Conservation (phyloP, 805 yeast genomes). For the Jamesozyma rosinii region DNA sequence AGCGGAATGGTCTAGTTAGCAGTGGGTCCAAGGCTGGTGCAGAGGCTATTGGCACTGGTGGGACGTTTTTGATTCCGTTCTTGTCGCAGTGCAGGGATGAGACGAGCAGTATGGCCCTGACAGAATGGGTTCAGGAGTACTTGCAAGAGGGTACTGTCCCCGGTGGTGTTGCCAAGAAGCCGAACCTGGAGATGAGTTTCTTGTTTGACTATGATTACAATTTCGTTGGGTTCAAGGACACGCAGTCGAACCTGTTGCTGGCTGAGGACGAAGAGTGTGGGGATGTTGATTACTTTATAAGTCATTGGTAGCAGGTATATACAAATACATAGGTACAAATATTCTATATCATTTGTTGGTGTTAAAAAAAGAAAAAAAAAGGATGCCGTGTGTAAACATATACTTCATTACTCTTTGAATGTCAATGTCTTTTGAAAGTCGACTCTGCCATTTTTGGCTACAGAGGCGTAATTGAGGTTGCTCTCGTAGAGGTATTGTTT, state of each 20-base stretch:
- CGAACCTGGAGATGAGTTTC: conserved; percentile 3
- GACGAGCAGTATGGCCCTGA: conserved; percentile 33
- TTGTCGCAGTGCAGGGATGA: conserved; percentile 93
- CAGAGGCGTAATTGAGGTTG: conserved; percentile 2
- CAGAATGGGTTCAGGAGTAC: conserved; percentile 2
- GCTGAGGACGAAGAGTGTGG: conserved; percentile 2
- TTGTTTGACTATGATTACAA: conserved; percentile 3
- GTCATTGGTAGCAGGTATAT: conserved; percentile 4
- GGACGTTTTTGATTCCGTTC: conserved; percentile 84
- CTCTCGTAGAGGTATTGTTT: background rate
- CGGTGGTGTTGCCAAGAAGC: no score
- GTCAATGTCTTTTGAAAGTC: conserved; percentile 2
- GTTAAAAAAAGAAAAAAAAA: background rate
- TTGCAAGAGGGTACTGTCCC: background rate
- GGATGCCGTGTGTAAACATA: background rate
- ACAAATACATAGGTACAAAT: background rate
- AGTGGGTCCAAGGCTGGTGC: background rate
- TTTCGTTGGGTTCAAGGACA: conserved; percentile 4
- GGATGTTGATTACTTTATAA: conserved; percentile 5
- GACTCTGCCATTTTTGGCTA: conserved; percentile 1
- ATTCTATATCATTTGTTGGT: background rate
- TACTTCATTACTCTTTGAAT: background rate
- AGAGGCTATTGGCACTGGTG: conserved; percentile 68
- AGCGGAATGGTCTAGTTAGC: background rate
- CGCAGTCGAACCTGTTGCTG: background rate